These are phyloP conservation scores for Golubevia pallescens DNA, from an alignment of 1,284 basidiomycete species.

Conservation along the genomic window DNA sequence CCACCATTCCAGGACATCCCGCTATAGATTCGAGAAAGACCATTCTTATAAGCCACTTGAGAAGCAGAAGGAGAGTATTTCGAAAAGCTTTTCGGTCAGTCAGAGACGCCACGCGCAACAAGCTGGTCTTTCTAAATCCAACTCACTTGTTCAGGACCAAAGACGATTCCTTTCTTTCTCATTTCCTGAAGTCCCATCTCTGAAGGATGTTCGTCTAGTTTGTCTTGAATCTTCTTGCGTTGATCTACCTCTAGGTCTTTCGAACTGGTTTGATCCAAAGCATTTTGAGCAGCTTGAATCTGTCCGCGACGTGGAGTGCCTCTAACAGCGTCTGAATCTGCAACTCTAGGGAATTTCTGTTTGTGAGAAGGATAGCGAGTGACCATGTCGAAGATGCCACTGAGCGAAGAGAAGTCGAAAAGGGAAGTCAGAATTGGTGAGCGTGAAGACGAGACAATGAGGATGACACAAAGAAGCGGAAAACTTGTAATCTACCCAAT, in stretches of 20 bases:
- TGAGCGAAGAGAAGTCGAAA: background rate
- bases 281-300: constrained; percentile 1
- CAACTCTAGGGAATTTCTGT: constrained; percentile 23
- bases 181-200: constrained; percentile 41
- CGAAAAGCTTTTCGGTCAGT: no score
- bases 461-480: background rate
- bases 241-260: no score
- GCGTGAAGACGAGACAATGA: background rate
- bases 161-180: constrained; percentile 32
- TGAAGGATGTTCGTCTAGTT: constrained; percentile 1
- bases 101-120: no score
- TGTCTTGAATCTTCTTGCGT: background rate
- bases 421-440: background rate
- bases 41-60: background rate
- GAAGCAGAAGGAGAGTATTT: no score
- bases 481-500: background rate
- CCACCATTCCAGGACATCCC: no score
- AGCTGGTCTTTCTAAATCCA: background rate
- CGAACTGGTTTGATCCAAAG: background rate
- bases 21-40: background rate
- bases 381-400: constrained; percentile 35
- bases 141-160: constrained; percentile 31
- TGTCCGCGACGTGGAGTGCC: background rate
- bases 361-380: constrained; percentile 40
- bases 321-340: background rate